phyloP scores from a whole-genome alignment of 805 yeast genomes.

The Starmerella floris region DNA sequence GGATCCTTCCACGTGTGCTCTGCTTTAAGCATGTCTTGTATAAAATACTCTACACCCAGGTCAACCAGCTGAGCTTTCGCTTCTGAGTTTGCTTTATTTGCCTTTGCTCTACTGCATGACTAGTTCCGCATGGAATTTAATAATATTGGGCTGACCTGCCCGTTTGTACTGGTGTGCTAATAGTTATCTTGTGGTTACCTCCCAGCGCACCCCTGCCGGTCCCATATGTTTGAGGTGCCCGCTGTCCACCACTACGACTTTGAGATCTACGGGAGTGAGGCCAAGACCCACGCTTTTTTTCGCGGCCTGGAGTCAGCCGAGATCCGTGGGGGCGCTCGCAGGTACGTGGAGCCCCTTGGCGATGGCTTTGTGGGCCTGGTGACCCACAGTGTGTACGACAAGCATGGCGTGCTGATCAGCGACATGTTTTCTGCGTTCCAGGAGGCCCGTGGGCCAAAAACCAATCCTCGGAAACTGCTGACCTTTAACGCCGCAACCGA shows the following conservation, averaged over 20 bases:
- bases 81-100: too few relatives aligned
- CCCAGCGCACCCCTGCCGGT: too few relatives aligned
- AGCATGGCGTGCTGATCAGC: conserved; percentile 5
- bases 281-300: not conserved
- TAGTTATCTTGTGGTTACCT: too few relatives aligned
- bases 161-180: too few relatives aligned
- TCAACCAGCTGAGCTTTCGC: too few relatives aligned
- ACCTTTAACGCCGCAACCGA: not conserved
- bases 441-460: not conserved
- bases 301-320: conserved; percentile 5
- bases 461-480: not conserved
- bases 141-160: too few relatives aligned
- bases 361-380: conserved; percentile 11
- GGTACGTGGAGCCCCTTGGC: not conserved
- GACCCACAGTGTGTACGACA: conserved; percentile 8
- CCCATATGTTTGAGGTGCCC: conserved; percentile 11
- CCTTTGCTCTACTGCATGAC: too few relatives aligned
- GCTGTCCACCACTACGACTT: conserved; percentile 6
- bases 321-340: not conserved
- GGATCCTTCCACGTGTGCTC: too few relatives aligned
- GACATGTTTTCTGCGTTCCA: conserved; percentile 4
- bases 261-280: not conserved
- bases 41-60: too few relatives aligned
- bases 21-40: too few relatives aligned
- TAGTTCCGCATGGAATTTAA: too few relatives aligned